phyloP scores from a whole-genome alignment of 1,284 basidiomycete species.

The Microbotryum scabiosae region DNA sequence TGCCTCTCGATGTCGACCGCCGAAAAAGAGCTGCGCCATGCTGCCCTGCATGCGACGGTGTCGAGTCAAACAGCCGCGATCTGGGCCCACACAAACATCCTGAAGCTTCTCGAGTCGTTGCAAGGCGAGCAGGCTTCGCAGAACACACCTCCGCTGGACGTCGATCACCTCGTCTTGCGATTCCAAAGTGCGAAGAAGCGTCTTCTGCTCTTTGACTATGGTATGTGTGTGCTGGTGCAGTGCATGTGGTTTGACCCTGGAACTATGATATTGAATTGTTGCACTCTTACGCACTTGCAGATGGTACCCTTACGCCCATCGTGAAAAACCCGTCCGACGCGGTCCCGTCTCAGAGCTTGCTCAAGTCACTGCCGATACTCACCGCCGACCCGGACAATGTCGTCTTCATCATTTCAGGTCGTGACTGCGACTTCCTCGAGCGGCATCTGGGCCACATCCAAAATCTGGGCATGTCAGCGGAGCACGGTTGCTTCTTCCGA shows the following conservation, averaged over 20 bases:
- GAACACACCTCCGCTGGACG: conserved; percentile 75
- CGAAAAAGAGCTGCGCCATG: conserved; percentile 73
- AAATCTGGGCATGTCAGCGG: conserved; percentile 82
- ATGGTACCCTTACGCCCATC: conserved; percentile 94
- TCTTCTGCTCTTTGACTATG: conserved; percentile 92
- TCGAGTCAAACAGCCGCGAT: conserved; percentile 89
- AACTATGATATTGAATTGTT: no score
- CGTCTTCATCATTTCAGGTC: conserved; percentile 94
- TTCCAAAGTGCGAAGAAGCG: conserved; percentile 72
- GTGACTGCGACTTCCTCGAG: conserved; percentile 87
- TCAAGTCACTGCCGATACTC: conserved; percentile 64
- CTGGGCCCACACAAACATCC: conserved; percentile 87
- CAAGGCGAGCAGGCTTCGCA: conserved; percentile 72
- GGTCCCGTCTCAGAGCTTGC: conserved; percentile 65
- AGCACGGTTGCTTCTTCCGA: conserved; percentile 89
- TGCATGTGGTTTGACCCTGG: background rate
- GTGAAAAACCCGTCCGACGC: conserved; percentile 89
- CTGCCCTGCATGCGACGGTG: conserved; percentile 67
- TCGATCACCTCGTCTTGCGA: conserved; percentile 52
- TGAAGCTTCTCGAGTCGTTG: conserved; percentile 77
- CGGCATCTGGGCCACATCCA: conserved; percentile 80
- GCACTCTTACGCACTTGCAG: conserved; percentile 1
- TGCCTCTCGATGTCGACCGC: conserved; percentile 70
- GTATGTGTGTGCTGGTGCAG: conserved; percentile 49
- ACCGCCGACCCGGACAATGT: conserved; percentile 74